Percentiles rank a stretch among this genome's conserved stretches.
Conservation (phyloP, 2,329 filamentous ascomycete species). For the Ustulina deusta region DNA sequence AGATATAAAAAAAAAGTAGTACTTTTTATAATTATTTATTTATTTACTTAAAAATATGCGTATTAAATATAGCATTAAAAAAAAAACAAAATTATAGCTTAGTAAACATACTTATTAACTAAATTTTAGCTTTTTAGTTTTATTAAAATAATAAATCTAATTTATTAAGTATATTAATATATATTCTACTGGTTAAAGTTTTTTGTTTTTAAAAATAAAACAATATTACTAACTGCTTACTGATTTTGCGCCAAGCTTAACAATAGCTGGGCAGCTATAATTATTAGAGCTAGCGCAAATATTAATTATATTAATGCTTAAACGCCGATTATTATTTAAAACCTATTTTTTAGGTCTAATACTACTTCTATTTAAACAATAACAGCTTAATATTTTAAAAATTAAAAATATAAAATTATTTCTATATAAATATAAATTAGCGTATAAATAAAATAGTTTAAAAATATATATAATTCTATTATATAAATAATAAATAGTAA, state of each 20-base stretch:
- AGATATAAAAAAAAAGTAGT: not conserved
- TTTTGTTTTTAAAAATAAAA: not conserved
- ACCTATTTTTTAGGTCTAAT: no score
- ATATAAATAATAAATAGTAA: slow-evolving; percentile 2
- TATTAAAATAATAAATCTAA: not conserved
- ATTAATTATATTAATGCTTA: no score
- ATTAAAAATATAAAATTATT: no score
- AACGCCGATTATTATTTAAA: no score
- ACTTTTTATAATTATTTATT: not conserved
- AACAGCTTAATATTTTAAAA: no score
- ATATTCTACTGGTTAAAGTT: not conserved
- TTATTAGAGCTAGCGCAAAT: not conserved
- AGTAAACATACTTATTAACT: not conserved
- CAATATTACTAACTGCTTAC: not conserved
- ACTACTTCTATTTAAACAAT: no score
- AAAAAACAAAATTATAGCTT: not conserved
- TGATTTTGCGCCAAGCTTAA: not conserved
- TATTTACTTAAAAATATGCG: not conserved
- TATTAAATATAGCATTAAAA: not conserved
- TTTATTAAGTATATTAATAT: not conserved
- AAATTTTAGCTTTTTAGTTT: not conserved
- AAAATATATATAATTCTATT: not conserved
- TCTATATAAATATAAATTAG: no score
- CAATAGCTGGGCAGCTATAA: not conserved
- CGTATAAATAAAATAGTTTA: not conserved